Conservation (phyloP, 2,329 filamentous ascomycete species). For the Talaromyces rugulosus region DNA sequence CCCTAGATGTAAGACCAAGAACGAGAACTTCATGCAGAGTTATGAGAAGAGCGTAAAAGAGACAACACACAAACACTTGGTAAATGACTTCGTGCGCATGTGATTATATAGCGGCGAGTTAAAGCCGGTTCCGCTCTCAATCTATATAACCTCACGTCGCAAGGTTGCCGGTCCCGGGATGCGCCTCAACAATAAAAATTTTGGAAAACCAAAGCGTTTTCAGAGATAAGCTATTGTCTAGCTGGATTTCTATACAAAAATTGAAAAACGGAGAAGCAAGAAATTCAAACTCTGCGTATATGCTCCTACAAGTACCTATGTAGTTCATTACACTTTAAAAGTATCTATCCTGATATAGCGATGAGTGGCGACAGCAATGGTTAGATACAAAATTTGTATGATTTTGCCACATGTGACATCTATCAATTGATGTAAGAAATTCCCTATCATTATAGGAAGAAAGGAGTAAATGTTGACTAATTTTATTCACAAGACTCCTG, state of each 20-base stretch:
- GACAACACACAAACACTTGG: neutral
- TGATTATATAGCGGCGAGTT: neutral
- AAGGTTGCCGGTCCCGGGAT: neutral
- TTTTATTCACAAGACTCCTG: neutral
- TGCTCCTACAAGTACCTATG: neutral
- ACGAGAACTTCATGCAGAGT: neutral
- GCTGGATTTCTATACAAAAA: neutral
- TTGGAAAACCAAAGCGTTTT: neutral
- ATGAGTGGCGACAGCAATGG: neutral
- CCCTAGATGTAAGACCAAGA: neutral
- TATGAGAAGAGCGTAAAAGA: neutral
- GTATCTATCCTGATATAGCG: neutral
- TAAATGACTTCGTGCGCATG: neutral
- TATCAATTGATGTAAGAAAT: neutral
- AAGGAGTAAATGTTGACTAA: neutral
- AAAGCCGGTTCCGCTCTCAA: neutral
- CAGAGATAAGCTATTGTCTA: neutral
- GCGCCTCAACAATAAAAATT: neutral
- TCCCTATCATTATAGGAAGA: neutral
- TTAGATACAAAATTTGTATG: neutral
- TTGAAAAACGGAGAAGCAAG: neutral
- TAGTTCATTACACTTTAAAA: neutral
- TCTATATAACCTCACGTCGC: neutral
- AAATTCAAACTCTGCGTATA: neutral
- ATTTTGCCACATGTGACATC: no score